Evolutionary conservation across 345 rosid genomes (phyloP).

Genomic region (Hirschfeldia incana): DNA sequence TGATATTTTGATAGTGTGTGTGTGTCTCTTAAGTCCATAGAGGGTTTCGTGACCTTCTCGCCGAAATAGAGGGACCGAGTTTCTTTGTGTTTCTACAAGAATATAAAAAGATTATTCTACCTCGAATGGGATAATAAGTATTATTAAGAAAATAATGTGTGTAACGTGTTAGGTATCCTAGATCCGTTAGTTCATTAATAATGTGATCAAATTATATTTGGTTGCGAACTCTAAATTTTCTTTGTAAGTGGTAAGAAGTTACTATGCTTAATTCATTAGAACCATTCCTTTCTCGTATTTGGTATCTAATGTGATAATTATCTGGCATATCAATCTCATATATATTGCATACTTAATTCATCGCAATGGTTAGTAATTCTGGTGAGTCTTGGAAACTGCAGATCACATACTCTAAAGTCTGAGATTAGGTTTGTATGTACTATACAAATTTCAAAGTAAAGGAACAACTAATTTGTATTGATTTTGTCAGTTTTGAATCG

Average conservation of each 20-base stretch:
- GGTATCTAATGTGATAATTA: neutral
- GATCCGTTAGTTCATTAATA: conserved; percentile 13
- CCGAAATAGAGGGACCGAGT: conserved; percentile 31
- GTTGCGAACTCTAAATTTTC: conserved; percentile 16
- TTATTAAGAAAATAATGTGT: conserved; percentile 18
- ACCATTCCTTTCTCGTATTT: neutral
- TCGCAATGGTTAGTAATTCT: neutral
- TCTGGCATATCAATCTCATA: neutral
- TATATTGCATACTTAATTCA: neutral
- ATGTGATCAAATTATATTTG: conserved; percentile 22
- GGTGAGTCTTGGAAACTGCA: conserved; percentile 9
- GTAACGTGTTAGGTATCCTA: conserved; percentile 37
- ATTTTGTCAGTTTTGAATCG: neutral
- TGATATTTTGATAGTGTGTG: conserved; percentile 5
- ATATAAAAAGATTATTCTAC: conserved; percentile 25
- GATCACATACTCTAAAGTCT: neutral
- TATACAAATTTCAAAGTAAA: neutral
- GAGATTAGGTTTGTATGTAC: neutral
- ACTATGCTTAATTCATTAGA: neutral
- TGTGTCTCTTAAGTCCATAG: conserved; percentile 12
- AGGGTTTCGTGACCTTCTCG: conserved; percentile 29
- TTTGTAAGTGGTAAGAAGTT: neutral
- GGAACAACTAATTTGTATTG: neutral
- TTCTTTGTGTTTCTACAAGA: conserved; percentile 15
- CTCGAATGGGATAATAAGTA: conserved; percentile 34